phyloP scores from a whole-genome alignment of 176 grass and related monocot genomes.

The Oryza glaberrima region DNA sequence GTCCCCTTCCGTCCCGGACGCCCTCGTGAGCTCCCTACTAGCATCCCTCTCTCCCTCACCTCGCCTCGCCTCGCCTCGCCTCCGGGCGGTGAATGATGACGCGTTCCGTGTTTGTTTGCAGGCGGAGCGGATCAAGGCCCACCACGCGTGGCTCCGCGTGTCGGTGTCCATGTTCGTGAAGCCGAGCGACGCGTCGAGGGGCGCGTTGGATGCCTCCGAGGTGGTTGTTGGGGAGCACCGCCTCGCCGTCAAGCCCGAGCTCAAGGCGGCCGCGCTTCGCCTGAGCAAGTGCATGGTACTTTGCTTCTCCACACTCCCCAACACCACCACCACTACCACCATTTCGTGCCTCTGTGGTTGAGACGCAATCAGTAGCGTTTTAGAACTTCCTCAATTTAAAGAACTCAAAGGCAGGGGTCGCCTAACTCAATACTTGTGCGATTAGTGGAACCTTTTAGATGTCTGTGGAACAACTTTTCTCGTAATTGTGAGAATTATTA shows the following conservation, averaged over 20 bases:
- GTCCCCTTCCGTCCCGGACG: constrained; percentile 51
- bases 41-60: background rate
- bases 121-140: constrained; percentile 65
- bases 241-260: constrained; percentile 54
- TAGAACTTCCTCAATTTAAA: background rate
- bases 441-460: constrained; percentile 10
- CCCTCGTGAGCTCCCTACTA: constrained; percentile 50
- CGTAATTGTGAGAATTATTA: background rate
- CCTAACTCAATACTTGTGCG: background rate
- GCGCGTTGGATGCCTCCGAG: constrained; percentile 55
- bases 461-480: background rate
- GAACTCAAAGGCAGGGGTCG: background rate
- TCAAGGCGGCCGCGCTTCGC: constrained; percentile 68
- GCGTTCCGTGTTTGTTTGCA: constrained; percentile 35
- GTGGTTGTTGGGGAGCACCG: constrained; percentile 53
- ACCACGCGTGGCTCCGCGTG: constrained; percentile 70
- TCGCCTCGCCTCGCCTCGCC: too few relatives aligned
- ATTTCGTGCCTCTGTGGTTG: background rate
- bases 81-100: background rate
- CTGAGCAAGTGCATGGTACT: constrained; percentile 73
- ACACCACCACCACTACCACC: background rate
- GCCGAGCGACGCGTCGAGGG: constrained; percentile 64
- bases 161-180: constrained; percentile 66
- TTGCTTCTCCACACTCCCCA: constrained; percentile 15
- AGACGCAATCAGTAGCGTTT: background rate